These are phyloP conservation scores for Colletotrichum costaricense DNA, from an alignment of 2,329 filamentous ascomycete genomes.

Conservation along the genomic window DNA sequence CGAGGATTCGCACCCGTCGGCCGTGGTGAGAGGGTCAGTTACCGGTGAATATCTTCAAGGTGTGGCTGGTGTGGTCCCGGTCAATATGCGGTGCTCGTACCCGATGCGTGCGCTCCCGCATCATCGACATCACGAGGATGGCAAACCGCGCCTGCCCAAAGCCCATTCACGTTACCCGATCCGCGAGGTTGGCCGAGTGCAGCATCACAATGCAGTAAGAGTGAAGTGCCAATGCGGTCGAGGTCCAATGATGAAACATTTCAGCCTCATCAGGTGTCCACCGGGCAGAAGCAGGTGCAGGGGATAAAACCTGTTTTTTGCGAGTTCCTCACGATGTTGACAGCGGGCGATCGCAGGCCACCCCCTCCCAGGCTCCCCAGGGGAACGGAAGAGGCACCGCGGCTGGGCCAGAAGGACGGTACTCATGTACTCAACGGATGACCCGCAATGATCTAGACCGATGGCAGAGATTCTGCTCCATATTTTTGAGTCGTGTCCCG, in stretches of 20 bases:
- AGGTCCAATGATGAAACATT: conserved; percentile 35
- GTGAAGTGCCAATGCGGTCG: conserved; percentile 25
- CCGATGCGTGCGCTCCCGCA: neutral
- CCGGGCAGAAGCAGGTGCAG: conserved; percentile 9
- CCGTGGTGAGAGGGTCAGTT: neutral
- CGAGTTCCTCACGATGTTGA: conserved; percentile 11
- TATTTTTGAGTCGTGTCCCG: conserved; percentile 27
- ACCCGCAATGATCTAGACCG: conserved; percentile 20
- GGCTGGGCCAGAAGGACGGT: neutral
- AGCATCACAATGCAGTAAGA: conserved; percentile 28
- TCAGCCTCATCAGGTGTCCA: conserved; percentile 34
- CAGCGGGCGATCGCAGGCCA: conserved; percentile 30
- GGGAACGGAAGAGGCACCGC: neutral
- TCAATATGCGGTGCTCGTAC: neutral
- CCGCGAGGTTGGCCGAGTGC: conserved; percentile 24
- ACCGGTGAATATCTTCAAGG: neutral
- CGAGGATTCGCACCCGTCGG: neutral
- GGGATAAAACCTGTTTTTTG: conserved; percentile 34
- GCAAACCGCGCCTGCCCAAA: neutral
- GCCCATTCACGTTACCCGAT: neutral
- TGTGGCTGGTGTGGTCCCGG: conserved; percentile 16
- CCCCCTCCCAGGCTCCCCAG: neutral
- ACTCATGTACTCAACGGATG: neutral
- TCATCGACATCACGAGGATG: conserved; percentile 1
- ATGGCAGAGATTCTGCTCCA: conserved; percentile 7